Evolutionary conservation across 148 eudicot genomes (phyloP), one percentile per base, ranked within the genome.

Genomic region (Nepenthes gracilis): DNA sequence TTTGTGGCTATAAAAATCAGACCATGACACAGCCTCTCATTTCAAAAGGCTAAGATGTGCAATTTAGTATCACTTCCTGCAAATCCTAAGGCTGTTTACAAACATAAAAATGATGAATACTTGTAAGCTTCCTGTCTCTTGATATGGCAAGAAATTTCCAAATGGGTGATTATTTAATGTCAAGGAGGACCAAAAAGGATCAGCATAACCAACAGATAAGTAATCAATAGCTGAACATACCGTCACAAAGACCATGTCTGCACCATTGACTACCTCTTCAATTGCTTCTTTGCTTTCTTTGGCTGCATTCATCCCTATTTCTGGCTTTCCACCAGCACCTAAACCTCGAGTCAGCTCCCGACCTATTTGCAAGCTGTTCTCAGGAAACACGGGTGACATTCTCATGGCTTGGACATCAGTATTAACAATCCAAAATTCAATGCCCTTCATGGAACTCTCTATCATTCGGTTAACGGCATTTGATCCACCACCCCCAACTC

Each of bases 251-350:
- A 92, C 98, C 98, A 92, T 92, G 60, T 92, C 98, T 5, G 98
- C 67, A 58, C 95, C 98, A 73, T 80, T 78, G 73, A 93, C 74
- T 63, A 95, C 98, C 15, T 93, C 90, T 80, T 84, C 98, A 2
- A 92, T 82, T 2, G 85, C 60, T 64, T 67, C 86, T 62, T 64
- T 85, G 74, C 98, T 92, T 77, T 92, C 98, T 58, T 82, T 92
- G 58, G 98, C 98, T 65, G 98, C 96, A 82, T 79, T 88, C 81
- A 75, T 83, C 64, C 98, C 98, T 10, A 92, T 79, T 52, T 81
- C 96, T 5, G 98, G 98, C 67, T 92, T 92, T 49, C 98, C 98
- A 67, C 98, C 98, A 61, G 98, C 98, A 60, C 98, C 98, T 47
- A 92, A 83, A 43, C 98, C 98, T 69, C 98, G 83, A 23, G 96